phyloP scores from a whole-genome alignment of 2,329 filamentous ascomycete genomes.

The Cordyceps farinosa region DNA sequence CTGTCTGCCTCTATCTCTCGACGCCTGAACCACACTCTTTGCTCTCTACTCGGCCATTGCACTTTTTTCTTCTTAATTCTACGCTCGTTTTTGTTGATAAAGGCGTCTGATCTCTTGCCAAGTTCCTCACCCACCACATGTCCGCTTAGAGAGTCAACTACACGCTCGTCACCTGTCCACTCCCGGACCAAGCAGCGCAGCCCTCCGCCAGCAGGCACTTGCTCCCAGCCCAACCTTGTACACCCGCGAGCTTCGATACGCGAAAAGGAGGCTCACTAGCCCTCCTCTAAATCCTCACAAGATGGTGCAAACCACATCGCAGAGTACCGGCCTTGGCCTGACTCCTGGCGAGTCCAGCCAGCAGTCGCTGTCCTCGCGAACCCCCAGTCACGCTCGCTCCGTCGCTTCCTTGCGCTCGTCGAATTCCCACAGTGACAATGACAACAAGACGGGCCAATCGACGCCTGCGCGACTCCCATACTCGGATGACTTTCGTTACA shows the following conservation, averaged over 20 bases:
- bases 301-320: neutral
- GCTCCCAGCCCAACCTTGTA: neutral
- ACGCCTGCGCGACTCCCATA: slow-evolving; percentile 18
- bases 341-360: neutral
- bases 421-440: neutral
- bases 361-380: neutral
- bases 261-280: slow-evolving; percentile 2
- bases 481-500: slow-evolving; percentile 31
- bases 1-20: neutral
- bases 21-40: neutral
- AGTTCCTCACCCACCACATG: neutral
- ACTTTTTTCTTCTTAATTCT: no score
- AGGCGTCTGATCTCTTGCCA: neutral
- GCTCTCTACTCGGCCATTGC: neutral
- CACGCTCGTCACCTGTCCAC: neutral
- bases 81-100: neutral
- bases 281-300: neutral
- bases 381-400: neutral
- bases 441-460: neutral
- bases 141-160: neutral
- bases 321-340: neutral
- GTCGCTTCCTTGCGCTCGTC: slow-evolving; percentile 5
- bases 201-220: neutral
- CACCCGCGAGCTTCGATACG: neutral
- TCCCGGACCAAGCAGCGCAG: neutral